These are phyloP conservation scores for Tricholoma hemisulphureum DNA, from an alignment of 768 basidiomycete genomes.

Conservation along the genomic window DNA sequence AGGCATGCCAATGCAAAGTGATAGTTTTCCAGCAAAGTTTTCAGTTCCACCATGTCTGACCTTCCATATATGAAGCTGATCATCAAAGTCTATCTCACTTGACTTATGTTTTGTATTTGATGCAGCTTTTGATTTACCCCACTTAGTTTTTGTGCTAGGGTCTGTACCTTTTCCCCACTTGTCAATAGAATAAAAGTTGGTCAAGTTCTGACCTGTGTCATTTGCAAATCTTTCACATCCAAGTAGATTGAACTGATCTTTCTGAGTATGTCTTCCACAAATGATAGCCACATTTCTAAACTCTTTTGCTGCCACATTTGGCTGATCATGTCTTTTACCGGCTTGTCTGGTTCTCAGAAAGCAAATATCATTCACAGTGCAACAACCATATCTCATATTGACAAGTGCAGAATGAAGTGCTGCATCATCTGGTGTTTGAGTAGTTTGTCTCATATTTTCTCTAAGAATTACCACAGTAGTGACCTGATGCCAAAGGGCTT, in stretches of 20 bases:
- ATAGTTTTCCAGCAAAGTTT: slow-evolving; percentile 3
- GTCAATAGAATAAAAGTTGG: slow-evolving; percentile 25
- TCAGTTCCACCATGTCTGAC: background rate
- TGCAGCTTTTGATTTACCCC: background rate
- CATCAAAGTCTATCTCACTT: background rate
- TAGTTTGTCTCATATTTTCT: background rate
- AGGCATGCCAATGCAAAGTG: slow-evolving; percentile 28
- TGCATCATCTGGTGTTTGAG: background rate
- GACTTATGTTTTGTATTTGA: background rate
- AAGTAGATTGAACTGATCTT: background rate
- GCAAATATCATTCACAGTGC: background rate
- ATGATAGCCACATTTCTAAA: background rate
- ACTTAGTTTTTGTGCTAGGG: background rate
- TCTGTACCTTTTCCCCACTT: background rate
- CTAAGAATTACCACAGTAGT: background rate
- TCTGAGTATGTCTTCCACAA: background rate
- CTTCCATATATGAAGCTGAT: background rate
- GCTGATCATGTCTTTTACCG: background rate
- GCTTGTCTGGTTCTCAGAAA: background rate
- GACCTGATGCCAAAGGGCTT: background rate
- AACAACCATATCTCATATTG: background rate
- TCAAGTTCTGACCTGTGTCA: slow-evolving; percentile 13
- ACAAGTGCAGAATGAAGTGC: background rate
- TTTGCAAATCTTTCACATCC: background rate
- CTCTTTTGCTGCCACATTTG: background rate